Evolutionary conservation across 1,284 basidiomycete species (phyloP).

Genomic region (Cryptococcus maquisensis): DNA sequence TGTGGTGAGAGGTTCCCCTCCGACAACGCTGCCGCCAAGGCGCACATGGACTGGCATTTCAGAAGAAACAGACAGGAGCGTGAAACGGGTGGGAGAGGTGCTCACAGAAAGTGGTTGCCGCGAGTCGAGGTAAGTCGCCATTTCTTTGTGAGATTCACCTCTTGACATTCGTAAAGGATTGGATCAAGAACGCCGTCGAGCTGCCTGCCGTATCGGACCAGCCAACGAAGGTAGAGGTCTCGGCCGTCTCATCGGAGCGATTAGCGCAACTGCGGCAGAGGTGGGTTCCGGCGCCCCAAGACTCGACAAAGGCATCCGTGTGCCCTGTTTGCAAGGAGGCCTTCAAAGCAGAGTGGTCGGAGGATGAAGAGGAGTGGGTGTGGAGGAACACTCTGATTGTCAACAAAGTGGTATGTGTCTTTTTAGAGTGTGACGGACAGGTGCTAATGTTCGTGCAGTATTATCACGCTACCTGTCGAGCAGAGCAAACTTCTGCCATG

Average conservation of each 20-base stretch:
- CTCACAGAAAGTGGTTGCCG: slow-evolving; percentile 88
- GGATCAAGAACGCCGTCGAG: slow-evolving; percentile 64
- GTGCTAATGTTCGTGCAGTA: slow-evolving; percentile 1
- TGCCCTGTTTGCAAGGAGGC: slow-evolving; percentile 97
- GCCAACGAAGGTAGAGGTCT: slow-evolving; percentile 2
- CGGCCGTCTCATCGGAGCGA: slow-evolving; percentile 58
- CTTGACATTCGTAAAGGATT: slow-evolving; percentile 58
- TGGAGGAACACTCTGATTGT: slow-evolving; percentile 87
- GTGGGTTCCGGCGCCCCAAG: slow-evolving; percentile 73
- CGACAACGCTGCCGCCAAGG: slow-evolving; percentile 64
- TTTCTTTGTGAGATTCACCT: slow-evolving; percentile 11
- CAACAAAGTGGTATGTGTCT: slow-evolving; percentile 63
- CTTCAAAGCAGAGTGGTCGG: slow-evolving; percentile 86
- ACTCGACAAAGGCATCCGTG: slow-evolving; percentile 68
- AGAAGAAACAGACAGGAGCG: slow-evolving; percentile 84
- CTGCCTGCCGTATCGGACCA: neutral
- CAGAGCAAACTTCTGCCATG: slow-evolving; percentile 54
- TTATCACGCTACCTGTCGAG: slow-evolving; percentile 87
- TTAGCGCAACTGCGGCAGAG: slow-evolving; percentile 70
- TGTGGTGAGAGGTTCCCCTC: slow-evolving; percentile 85
- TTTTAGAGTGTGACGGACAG: neutral
- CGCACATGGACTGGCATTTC: slow-evolving; percentile 97
- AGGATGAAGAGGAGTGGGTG: slow-evolving; percentile 98
- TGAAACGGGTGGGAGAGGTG: slow-evolving; percentile 77
- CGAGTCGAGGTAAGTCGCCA: slow-evolving; percentile 66